Percentiles rank a stretch among this genome's conserved stretches.
phyloP scores from a whole-genome alignment of 2,329 filamentous ascomycete genomes.

The Cryphonectria carpinicola region DNA sequence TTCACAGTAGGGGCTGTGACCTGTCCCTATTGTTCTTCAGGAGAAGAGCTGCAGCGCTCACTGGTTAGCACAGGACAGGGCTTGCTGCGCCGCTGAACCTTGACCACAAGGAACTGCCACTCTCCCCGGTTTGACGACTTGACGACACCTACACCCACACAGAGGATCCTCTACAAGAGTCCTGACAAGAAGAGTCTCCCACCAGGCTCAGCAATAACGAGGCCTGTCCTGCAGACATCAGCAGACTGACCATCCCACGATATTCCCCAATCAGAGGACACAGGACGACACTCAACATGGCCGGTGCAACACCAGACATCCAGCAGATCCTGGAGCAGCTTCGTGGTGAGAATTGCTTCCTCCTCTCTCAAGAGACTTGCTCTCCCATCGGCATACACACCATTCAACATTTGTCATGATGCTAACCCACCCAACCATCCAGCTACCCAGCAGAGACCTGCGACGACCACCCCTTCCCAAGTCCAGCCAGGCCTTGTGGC shows the following conservation, averaged over 20 bases:
- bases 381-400: neutral
- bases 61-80: neutral
- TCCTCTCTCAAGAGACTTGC: neutral
- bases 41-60: neutral
- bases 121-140: neutral
- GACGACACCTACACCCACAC: neutral
- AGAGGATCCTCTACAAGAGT: neutral
- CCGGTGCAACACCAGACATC: slow-evolving; percentile 27
- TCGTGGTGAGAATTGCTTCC: slow-evolving; percentile 23
- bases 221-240: neutral
- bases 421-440: neutral
- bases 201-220: neutral
- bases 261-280: neutral
- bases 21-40: neutral
- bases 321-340: slow-evolving; percentile 28
- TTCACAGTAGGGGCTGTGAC: slow-evolving; percentile 1
- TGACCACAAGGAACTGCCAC: neutral
- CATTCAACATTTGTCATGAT: neutral
- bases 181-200: neutral
- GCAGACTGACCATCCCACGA: neutral
- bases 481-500: slow-evolving; percentile 27
- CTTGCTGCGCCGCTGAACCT: neutral
- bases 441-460: slow-evolving; percentile 28
- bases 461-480: slow-evolving; percentile 26
- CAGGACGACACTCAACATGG: slow-evolving; percentile 20